Base-by-base conservation (phyloP, 1,139 yeast genomes). In the Kodamaea plutei region DNA sequence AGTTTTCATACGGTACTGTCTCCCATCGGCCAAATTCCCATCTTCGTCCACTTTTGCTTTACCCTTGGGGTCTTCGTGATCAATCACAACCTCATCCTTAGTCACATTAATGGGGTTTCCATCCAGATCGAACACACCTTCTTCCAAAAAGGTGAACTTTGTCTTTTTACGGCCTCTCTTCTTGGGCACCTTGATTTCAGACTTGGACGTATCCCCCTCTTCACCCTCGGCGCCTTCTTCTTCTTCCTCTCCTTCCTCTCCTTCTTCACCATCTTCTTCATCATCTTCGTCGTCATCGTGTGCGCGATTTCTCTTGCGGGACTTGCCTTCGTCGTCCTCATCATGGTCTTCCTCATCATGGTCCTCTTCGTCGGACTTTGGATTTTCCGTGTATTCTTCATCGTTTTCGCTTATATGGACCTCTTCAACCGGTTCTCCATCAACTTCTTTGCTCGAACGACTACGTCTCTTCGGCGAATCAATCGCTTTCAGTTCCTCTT, bases 81-180 rank as follows among this genome's bases (percentile, higher is more conserved):
- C 84, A n/a, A 88, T 68, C 5, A 74, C 77, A 30, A 82, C 79
- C 60, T 91, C 97, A 51, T 89, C 96, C 45, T 81, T 73, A n/a
- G 61, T 64, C 5, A 87, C 70, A 24, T 68, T 67, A 36, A 78
- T 60, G 10, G 70, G 67, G 37, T 71, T 67, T 6, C 77, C 77
- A 17, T 72, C 69, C 30, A 68, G 74, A 48, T 72, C 78, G 38
- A 61, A 58, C 9, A 50, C 56, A 2, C 68, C 70, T 28, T 64
- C 71, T 28, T 64, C 71, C 13, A 57, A 51, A 15, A 52, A 35
- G 11, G 54, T 52, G 30, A 62, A 47, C 36, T 64, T 66, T 28
- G 61, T 60, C 54, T 58, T 64, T 51, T 65, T 68, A 43, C 74
- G 55, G n/a, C 74, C 74, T 45, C 73, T 49, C 38, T 58, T 64